Evolutionary conservation across 1,284 basidiomycete genomes (phyloP).

Genomic region (Fomes fomentarius): DNA sequence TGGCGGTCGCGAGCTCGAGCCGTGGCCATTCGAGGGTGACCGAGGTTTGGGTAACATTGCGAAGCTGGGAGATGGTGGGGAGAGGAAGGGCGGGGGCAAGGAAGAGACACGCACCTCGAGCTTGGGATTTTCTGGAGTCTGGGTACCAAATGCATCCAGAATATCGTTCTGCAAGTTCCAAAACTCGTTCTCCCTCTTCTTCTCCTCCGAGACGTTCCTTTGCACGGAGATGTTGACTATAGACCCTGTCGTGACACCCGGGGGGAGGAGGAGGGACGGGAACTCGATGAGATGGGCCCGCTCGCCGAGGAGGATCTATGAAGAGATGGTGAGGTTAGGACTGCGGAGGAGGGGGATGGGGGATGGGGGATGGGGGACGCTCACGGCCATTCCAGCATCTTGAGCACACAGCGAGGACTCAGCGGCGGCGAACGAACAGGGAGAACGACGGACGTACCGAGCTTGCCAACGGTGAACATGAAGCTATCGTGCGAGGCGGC

Average conservation of each 20-base stretch:
- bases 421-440: not conserved
- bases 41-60: conserved; percentile 93
- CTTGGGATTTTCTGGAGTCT: conserved; percentile 72
- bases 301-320: conserved; percentile 90
- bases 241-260: conserved; percentile 89
- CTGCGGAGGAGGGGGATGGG: too few relatives aligned
- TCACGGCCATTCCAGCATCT: conserved; percentile 86
- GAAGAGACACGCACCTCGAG: conserved; percentile 54
- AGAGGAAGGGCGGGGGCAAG: not conserved
- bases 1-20: conserved; percentile 83
- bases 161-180: conserved; percentile 84
- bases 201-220: conserved; percentile 83
- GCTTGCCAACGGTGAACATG: conserved; percentile 75
- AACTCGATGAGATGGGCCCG: conserved; percentile 95
- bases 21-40: conserved; percentile 92
- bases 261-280: conserved; percentile 89
- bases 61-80: conserved; percentile 54
- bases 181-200: conserved; percentile 79
- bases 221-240: conserved; percentile 95
- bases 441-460: conserved; percentile 46
- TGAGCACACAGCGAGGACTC: conserved; percentile 9
- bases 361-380: conserved; percentile 21
- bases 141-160: conserved; percentile 71
- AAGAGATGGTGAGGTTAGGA: too few relatives aligned
- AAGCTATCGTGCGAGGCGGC: conserved; percentile 51